Evolutionary conservation across 2,329 filamentous ascomycete species (phyloP).

Genomic region (Botrytis porri): DNA sequence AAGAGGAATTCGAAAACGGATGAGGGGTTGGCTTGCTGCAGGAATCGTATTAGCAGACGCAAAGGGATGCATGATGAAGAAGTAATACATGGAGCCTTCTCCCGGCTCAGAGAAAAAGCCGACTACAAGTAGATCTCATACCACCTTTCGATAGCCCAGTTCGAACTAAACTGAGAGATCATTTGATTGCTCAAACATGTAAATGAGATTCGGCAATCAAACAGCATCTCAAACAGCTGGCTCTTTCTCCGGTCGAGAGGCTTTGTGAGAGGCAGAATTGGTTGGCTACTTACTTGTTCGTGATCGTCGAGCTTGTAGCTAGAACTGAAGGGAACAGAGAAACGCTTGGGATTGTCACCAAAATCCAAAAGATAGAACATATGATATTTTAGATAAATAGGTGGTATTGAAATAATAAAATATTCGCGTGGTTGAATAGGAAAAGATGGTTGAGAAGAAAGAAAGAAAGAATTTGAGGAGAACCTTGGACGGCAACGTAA

Average conservation of each 20-base stretch:
- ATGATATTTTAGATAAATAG: not conserved
- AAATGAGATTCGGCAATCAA: not conserved
- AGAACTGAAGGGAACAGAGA: too few relatives aligned
- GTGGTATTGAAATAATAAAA: not conserved
- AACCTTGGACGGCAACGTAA: not conserved
- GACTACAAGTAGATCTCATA: not conserved
- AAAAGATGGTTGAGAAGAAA: not conserved
- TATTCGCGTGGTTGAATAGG: not conserved
- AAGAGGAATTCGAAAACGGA: not conserved
- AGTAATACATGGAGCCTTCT: not conserved
- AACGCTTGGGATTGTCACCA: not conserved
- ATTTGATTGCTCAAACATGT: not conserved
- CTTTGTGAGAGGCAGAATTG: not conserved
- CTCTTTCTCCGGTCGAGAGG: not conserved
- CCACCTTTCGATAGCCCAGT: not conserved
- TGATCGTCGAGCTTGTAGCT: not conserved
- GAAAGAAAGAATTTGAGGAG: not conserved
- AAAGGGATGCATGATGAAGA: not conserved
- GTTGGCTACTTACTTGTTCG: not conserved
- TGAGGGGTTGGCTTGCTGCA: not conserved
- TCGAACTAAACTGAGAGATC: not conserved
- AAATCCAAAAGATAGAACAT: not conserved
- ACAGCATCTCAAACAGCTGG: not conserved
- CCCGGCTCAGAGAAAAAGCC: not conserved
- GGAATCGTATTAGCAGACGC: not conserved